Evolutionary conservation across 2,329 filamentous ascomycete genomes (phyloP).

Genomic region (Trichoderma pleuroti): DNA sequence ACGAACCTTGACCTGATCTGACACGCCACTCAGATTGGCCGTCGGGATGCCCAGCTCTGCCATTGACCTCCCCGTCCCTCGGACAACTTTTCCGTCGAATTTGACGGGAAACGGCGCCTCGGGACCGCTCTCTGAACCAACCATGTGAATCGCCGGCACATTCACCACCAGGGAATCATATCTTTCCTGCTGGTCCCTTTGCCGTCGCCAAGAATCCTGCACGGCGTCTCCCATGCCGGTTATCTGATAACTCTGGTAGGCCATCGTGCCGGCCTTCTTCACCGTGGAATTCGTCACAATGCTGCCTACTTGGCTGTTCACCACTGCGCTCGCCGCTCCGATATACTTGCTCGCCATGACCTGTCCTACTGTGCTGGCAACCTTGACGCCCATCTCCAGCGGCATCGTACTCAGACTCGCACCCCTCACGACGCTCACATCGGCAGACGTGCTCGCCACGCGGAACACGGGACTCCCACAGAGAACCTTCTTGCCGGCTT

Average conservation of each 20-base stretch:
- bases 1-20: slow-evolving; percentile 50
- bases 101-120: slow-evolving; percentile 50
- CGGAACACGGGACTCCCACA: slow-evolving; percentile 66
- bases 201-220: slow-evolving; percentile 35
- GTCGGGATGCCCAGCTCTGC: slow-evolving; percentile 48
- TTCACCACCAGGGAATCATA: slow-evolving; percentile 38
- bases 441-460: slow-evolving; percentile 62
- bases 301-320: slow-evolving; percentile 41
- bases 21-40: slow-evolving; percentile 50
- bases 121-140: slow-evolving; percentile 51
- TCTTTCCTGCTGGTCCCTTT: slow-evolving; percentile 27
- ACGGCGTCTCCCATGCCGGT: slow-evolving; percentile 29
- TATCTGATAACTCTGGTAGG: slow-evolving; percentile 35
- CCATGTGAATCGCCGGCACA: slow-evolving; percentile 31
- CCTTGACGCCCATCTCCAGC: slow-evolving; percentile 60
- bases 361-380: slow-evolving; percentile 48
- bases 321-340: slow-evolving; percentile 36
- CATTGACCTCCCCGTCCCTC: slow-evolving; percentile 41
- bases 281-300: slow-evolving; percentile 31
- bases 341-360: slow-evolving; percentile 44
- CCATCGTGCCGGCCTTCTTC: slow-evolving; percentile 41
- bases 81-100: slow-evolving; percentile 47
- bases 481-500: slow-evolving; percentile 46
- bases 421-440: slow-evolving; percentile 59
- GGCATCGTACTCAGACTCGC: slow-evolving; percentile 63